Percentiles rank a stretch among this genome's conserved stretches.
Evolutionary conservation across 1,284 basidiomycete species (phyloP).

Genomic region (Rhodotorula sp.): DNA sequence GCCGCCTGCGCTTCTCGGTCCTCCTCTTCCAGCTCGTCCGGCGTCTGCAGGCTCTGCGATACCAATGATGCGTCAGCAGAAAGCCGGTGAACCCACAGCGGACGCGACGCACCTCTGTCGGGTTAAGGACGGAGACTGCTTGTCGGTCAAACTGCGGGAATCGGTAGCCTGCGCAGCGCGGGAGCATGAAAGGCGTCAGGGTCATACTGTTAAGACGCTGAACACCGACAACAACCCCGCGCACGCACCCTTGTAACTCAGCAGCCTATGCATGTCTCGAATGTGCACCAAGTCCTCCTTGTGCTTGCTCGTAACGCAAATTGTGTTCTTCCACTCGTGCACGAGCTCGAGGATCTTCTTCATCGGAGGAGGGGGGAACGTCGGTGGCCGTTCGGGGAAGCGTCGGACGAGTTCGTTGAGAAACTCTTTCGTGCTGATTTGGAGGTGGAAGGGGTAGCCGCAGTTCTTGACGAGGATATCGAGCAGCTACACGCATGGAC

Average conservation of each 20-base stretch:
- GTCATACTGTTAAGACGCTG: no score
- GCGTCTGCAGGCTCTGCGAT: constrained; percentile 78
- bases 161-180: constrained; percentile 63
- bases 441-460: constrained; percentile 94
- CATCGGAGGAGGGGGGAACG: constrained; percentile 93
- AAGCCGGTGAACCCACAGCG: not conserved
- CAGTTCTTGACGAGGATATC: constrained; percentile 93
- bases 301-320: constrained; percentile 85
- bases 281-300: constrained; percentile 97
- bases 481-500: constrained; percentile 56
- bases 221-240: not conserved
- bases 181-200: not conserved
- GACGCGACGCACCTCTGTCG: constrained; percentile 53
- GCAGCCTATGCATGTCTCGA: constrained; percentile 91
- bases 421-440: constrained; percentile 98
- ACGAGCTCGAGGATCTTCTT: constrained; percentile 89
- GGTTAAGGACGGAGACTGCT: constrained; percentile 53
- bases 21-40: constrained; percentile 94
- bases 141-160: constrained; percentile 67
- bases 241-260: constrained; percentile 79
- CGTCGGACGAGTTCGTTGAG: constrained; percentile 96
- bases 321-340: constrained; percentile 90
- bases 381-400: constrained; percentile 95
- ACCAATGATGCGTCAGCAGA: not conserved
- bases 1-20: constrained; percentile 92